Percentiles rank a stretch among this genome's conserved stretches.
These are phyloP conservation scores for Podospora tetraspora DNA, from an alignment of 495 filamentous ascomycete species.

Conservation along the genomic window DNA sequence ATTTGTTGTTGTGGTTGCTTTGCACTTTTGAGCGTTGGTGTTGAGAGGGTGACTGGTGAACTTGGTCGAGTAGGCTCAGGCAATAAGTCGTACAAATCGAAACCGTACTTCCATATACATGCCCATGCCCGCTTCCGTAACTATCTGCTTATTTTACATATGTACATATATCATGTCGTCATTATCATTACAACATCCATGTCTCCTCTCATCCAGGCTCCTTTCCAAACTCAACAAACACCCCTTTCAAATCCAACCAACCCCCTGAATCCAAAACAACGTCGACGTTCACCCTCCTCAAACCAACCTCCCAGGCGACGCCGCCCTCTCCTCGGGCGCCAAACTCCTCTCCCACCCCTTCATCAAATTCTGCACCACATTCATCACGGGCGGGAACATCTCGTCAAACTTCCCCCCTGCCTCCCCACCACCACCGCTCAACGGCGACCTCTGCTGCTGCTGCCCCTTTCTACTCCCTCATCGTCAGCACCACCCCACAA, in stretches of 20 bases:
- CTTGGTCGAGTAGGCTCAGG: no score
- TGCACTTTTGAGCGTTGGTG: neutral
- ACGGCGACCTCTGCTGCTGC: neutral
- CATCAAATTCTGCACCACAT: conserved; percentile 65
- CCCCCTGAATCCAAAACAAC: neutral
- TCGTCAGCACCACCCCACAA: neutral
- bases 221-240: neutral
- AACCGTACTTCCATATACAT: neutral
- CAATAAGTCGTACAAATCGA: no score
- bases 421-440: neutral
- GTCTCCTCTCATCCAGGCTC: neutral
- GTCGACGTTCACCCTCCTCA: neutral
- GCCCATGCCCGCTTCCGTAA: neutral
- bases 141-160: conserved; percentile 6
- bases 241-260: neutral
- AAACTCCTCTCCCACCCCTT: conserved; percentile 68
- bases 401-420: conserved; percentile 46
- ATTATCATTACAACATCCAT: conserved; percentile 8
- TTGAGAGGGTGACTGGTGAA: neutral
- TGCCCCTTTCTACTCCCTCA: neutral
- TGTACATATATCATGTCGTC: conserved; percentile 10
- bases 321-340: neutral
- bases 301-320: neutral
- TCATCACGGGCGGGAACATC: conserved; percentile 57
- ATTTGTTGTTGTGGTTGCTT: conserved; percentile 5